Percentiles rank a stretch among this genome's conserved stretches.
These are phyloP conservation scores for Fibroporia radiculosa DNA, from an alignment of 768 basidiomycete species.

Conservation along the genomic window DNA sequence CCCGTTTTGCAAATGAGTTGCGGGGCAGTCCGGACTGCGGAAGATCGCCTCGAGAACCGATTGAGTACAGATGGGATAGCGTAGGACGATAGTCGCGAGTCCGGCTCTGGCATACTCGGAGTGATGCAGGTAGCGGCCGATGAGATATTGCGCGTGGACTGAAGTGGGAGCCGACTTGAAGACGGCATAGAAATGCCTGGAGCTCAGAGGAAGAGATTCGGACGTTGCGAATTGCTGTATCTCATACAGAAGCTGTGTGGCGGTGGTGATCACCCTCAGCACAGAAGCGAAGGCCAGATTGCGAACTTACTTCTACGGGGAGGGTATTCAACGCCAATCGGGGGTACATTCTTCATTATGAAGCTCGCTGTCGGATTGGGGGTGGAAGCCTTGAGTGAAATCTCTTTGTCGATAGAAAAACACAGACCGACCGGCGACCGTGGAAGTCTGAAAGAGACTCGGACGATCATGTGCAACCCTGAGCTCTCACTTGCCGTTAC, in stretches of 20 bases:
- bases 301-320: conserved; percentile 28
- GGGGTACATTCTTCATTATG: no score
- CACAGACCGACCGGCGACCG: no score
- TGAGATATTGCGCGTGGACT: conserved; percentile 63
- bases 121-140: conserved; percentile 23
- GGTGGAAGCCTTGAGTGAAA: no score
- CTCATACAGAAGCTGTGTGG: conserved; percentile 63
- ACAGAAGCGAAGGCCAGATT: neutral
- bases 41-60: conserved; percentile 42
- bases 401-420: no score
- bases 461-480: no score
- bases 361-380: no score
- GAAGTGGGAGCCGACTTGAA: conserved; percentile 49
- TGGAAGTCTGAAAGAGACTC: no score
- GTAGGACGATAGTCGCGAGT: conserved; percentile 43
- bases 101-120: neutral
- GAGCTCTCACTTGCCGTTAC: no score
- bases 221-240: conserved; percentile 69
- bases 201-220: conserved; percentile 51
- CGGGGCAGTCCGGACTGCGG: conserved; percentile 13
- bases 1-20: neutral
- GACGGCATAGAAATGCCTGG: conserved; percentile 41
- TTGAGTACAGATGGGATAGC: conserved; percentile 40
- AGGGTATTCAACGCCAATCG: no score
- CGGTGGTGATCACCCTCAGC: neutral